phyloP scores from a whole-genome alignment of 495 filamentous ascomycete species.

The Penicillium silybi region DNA sequence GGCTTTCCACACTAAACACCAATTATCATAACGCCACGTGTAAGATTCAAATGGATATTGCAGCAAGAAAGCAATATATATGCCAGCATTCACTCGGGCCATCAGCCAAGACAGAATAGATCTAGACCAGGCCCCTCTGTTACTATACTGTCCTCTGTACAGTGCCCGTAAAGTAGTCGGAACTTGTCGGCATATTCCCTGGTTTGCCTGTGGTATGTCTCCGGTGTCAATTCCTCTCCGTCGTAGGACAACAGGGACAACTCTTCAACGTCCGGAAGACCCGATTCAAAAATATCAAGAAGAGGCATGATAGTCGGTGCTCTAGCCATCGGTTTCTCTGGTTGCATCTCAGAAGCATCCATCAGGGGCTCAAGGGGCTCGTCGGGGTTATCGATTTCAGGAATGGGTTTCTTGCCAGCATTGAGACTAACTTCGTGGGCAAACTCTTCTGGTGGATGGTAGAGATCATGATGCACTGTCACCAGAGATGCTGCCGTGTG shows the following conservation, averaged over 20 bases:
- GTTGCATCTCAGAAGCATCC: slow-evolving; percentile 4
- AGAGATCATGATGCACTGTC: slow-evolving; percentile 70
- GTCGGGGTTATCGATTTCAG: slow-evolving; percentile 9
- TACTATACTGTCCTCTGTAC: slow-evolving; percentile 11
- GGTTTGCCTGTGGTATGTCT: slow-evolving; percentile 14
- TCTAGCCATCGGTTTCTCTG: slow-evolving; percentile 19
- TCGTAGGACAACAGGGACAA: slow-evolving; percentile 37
- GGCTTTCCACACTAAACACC: background rate
- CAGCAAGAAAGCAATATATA: no score
- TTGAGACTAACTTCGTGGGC: background rate
- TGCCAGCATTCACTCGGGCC: background rate
- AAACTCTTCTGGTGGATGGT: slow-evolving; percentile 64
- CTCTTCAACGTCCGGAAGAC: slow-evolving; percentile 28
- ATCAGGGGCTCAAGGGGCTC: slow-evolving; percentile 2
- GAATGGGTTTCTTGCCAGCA: background rate
- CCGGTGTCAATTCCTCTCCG: slow-evolving; percentile 22
- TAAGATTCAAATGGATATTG: background rate
- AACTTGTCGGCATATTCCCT: slow-evolving; percentile 32
- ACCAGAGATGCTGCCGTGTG: slow-evolving; percentile 46
- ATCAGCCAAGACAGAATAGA: slow-evolving; percentile 31
- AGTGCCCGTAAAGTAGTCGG: slow-evolving; percentile 33
- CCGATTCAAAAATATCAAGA: slow-evolving; percentile 28
- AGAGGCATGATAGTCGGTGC: slow-evolving; percentile 29
- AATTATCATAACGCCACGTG: background rate
- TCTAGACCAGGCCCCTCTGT: slow-evolving; percentile 16